A percentile compares a stretch with the other conserved stretches of the same genome.
Evolutionary conservation across 2,329 filamentous ascomycete genomes (phyloP).

Genomic region (Aspergillus caelatus): DNA sequence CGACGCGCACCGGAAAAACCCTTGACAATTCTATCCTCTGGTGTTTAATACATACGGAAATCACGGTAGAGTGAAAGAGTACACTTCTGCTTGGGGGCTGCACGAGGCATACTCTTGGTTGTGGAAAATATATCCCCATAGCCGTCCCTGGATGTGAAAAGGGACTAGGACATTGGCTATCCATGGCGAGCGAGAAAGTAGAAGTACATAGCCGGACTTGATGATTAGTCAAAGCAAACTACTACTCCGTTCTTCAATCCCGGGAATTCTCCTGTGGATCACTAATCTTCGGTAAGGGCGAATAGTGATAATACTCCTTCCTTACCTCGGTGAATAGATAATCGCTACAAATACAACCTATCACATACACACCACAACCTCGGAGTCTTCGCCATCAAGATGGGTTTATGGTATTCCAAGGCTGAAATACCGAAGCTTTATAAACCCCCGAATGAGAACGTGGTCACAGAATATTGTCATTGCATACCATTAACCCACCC

Average conservation of each 20-base stretch:
- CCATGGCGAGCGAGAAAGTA: too few species aligned
- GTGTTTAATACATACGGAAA: neutral
- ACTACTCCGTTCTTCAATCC: too few species aligned
- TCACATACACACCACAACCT: neutral
- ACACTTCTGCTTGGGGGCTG: too few species aligned
- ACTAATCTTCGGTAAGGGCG: neutral
- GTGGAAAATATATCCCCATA: too few species aligned
- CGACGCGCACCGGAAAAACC: neutral
- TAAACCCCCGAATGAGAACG: neutral
- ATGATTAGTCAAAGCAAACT: too few species aligned
- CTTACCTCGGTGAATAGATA: neutral
- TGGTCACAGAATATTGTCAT: rapidly evolving
- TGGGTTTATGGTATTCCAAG: too few species aligned
- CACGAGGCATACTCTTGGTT: too few species aligned
- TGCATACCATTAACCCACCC: neutral
- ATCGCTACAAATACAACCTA: neutral
- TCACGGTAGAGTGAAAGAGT: too few species aligned
- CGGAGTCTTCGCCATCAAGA: neutral
- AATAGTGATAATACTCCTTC: neutral
- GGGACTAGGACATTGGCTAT: too few species aligned
- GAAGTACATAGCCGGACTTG: too few species aligned
- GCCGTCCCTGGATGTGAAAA: too few species aligned
- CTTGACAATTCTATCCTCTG: neutral
- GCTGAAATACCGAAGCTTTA: neutral
- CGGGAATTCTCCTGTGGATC: neutral